phyloP scores from a whole-genome alignment of 345 rosid genomes.

The Hirschfeldia incana region DNA sequence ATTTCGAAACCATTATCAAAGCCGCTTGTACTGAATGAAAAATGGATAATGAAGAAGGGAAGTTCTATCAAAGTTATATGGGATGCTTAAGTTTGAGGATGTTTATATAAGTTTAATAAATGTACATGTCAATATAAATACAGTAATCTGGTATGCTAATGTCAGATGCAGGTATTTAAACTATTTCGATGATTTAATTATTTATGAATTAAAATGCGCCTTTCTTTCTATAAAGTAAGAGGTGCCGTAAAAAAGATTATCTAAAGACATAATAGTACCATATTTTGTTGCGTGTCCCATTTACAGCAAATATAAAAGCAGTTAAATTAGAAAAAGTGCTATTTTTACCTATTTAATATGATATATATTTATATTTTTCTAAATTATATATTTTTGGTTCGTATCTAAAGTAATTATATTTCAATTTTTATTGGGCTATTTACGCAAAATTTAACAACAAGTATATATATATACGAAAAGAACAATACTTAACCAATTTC shows the following conservation, averaged over 20 bases:
- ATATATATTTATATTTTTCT: too few relatives aligned
- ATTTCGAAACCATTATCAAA: slow-evolving; percentile 34
- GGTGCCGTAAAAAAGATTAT: background rate
- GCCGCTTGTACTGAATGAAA: slow-evolving; percentile 25
- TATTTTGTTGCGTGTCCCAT: too few relatives aligned
- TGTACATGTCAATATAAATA: background rate
- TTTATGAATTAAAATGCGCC: background rate
- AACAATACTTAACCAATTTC: too few relatives aligned
- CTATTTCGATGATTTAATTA: background rate
- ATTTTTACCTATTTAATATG: too few relatives aligned
- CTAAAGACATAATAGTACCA: background rate
- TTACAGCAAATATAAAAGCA: too few relatives aligned
- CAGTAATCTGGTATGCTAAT: background rate
- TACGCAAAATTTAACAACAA: too few relatives aligned
- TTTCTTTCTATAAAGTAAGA: background rate
- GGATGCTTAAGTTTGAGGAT: background rate
- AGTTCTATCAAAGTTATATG: background rate
- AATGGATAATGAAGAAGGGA: background rate
- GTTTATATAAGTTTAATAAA: background rate
- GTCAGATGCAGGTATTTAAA: background rate
- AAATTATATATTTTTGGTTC: too few relatives aligned
- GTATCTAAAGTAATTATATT: too few relatives aligned
- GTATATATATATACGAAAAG: too few relatives aligned
- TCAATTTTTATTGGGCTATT: too few relatives aligned
- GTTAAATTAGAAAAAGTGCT: too few relatives aligned